Evolutionary conservation across 2,329 filamentous ascomycete genomes (phyloP).

Genomic region (Chrysosphaeria jannelii): DNA sequence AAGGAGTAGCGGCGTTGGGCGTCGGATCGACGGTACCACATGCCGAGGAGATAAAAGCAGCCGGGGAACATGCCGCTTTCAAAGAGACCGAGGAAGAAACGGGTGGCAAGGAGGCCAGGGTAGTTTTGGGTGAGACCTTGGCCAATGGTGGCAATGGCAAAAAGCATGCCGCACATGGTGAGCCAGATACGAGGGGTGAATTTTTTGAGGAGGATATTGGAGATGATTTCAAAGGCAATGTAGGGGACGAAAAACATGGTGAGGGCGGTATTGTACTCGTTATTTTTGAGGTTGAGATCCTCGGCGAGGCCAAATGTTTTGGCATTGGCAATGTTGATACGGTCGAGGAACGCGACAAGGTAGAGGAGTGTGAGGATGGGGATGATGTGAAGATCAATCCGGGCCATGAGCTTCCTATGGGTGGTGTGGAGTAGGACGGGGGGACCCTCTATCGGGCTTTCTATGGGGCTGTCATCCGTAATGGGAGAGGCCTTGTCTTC

Average conservation of each 20-base stretch:
- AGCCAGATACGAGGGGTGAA: constrained; percentile 41
- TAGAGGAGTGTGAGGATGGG: constrained; percentile 47
- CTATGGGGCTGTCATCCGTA: too few relatives aligned
- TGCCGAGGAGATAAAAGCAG: constrained; percentile 45
- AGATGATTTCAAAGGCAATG: constrained; percentile 39
- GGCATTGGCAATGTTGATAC: constrained; percentile 59
- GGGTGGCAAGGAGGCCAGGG: constrained; percentile 9
- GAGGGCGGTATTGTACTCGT: constrained; percentile 34
- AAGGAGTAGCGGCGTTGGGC: constrained; percentile 79
- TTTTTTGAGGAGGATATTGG: constrained; percentile 39
- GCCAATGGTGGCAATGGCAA: constrained; percentile 11
- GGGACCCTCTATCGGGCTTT: too few relatives aligned
- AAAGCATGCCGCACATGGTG: constrained; percentile 49
- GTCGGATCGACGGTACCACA: constrained; percentile 73
- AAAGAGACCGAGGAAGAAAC: constrained; percentile 12
- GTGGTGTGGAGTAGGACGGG: too few relatives aligned
- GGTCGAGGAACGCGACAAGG: constrained; percentile 36
- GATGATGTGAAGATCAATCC: constrained; percentile 40
- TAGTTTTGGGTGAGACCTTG: constrained; percentile 10
- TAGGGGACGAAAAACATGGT: constrained; percentile 67
- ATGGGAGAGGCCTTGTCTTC: too few relatives aligned
- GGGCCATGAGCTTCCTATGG: constrained; percentile 32
- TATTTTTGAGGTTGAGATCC: constrained; percentile 27
- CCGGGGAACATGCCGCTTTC: constrained; percentile 45
- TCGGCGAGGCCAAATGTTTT: constrained; percentile 29